Conservation (phyloP, 495 filamentous ascomycete species). For the Penicillium nucicola region DNA sequence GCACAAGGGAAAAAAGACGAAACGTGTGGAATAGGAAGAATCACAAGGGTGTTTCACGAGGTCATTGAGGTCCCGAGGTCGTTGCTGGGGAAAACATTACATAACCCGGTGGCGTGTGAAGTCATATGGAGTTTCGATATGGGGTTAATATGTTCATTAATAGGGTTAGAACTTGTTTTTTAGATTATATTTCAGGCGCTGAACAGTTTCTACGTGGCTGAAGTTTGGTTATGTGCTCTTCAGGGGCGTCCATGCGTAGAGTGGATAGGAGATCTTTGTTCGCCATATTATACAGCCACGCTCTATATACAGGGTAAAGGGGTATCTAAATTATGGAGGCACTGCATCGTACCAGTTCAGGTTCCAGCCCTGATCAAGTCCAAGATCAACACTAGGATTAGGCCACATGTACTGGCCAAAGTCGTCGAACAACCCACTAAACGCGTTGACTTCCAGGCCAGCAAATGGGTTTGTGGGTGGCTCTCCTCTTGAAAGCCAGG, state of each 20-base stretch:
- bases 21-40: not conserved
- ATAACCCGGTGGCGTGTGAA: conserved; percentile 11
- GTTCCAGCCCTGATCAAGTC: conserved; percentile 40
- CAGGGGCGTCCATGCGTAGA: no score
- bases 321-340: not conserved
- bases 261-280: no score
- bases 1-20: conserved; percentile 7
- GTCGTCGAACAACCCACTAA: conserved; percentile 21
- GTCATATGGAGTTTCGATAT: not conserved
- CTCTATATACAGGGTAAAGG: not conserved
- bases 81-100: conserved; percentile 19
- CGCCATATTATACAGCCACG: not conserved
- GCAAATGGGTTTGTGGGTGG: conserved; percentile 6
- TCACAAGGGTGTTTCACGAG: conserved; percentile 7
- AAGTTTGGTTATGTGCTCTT: no score
- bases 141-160: not conserved
- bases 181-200: no score
- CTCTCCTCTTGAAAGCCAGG: conserved; percentile 16
- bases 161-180: not conserved
- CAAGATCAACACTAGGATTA: conserved; percentile 27
- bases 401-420: conserved; percentile 24
- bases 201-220: no score
- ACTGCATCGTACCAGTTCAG: conserved; percentile 32
- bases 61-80: conserved; percentile 17
- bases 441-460: conserved; percentile 19